A percentile compares a stretch with the other conserved stretches of the same genome.
These are phyloP conservation scores for Plasmopara viticola DNA, from an alignment of 352 stramenopile genomes.

Conservation along the genomic window DNA sequence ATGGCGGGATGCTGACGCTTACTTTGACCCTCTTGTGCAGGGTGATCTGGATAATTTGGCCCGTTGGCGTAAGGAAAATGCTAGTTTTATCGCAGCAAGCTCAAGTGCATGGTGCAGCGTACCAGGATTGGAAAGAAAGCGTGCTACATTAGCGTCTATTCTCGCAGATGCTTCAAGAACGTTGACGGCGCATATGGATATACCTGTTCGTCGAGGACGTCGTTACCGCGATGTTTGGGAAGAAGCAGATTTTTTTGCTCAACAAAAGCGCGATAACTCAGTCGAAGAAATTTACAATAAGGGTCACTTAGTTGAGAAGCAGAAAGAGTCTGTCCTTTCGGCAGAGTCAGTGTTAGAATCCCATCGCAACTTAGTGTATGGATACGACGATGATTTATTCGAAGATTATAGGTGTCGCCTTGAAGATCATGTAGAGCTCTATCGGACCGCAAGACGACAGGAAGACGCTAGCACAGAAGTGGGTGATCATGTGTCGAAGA, in stretches of 20 bases:
- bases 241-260: conserved; percentile 56
- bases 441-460: conserved; percentile 15
- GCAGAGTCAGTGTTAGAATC: conserved; percentile 24
- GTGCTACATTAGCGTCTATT: conserved; percentile 39
- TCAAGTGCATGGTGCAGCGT: conserved; percentile 11
- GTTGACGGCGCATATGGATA: conserved; percentile 20
- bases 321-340: conserved; percentile 13
- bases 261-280: conserved; percentile 30
- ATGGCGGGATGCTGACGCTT: conserved; percentile 54
- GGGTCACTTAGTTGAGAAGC: conserved; percentile 23
- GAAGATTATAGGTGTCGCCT: conserved; percentile 38
- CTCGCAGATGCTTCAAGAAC: conserved; percentile 32
- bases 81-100: conserved; percentile 49
- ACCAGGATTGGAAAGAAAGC: conserved; percentile 21
- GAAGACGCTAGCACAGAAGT: conserved; percentile 7
- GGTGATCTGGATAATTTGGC: conserved; percentile 48
- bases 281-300: conserved; percentile 15
- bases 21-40: conserved; percentile 49
- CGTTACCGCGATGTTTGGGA: conserved; percentile 75
- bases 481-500: conserved; percentile 14
- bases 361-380: conserved; percentile 58
- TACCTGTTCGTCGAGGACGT: conserved; percentile 41
- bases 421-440: conserved; percentile 27
- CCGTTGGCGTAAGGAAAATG: conserved; percentile 43
- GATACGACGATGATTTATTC: conserved; percentile 76